Percentiles rank a stretch among this genome's conserved stretches.
Evolutionary conservation across 2,329 filamentous ascomycete species (phyloP).

Genomic region (Blastomyces parvus): DNA sequence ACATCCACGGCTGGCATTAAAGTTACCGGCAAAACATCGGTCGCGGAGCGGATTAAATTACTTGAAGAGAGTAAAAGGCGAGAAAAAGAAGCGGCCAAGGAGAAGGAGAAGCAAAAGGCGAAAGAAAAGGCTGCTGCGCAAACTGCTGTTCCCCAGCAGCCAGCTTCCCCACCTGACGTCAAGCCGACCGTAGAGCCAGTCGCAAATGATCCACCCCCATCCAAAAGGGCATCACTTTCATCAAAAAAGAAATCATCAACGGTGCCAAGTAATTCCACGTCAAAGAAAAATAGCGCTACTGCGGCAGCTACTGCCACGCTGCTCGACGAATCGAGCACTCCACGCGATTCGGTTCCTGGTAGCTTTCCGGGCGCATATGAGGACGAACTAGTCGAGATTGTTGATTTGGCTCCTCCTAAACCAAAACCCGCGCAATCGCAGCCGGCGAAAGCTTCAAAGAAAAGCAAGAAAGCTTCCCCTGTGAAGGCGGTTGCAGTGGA

Average conservation of each 20-base stretch:
- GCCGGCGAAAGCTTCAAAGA: conserved; percentile 21
- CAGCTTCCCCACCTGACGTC: conserved; percentile 21
- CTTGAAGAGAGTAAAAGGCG: conserved; percentile 36
- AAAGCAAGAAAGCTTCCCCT: conserved; percentile 29
- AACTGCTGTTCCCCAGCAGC: conserved; percentile 23
- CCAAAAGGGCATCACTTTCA: conserved; percentile 22
- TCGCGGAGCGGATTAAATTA: conserved; percentile 46
- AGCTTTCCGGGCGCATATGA: conserved; percentile 46
- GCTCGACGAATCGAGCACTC: conserved; percentile 23
- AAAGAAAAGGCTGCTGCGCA: conserved; percentile 25
- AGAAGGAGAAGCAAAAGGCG: conserved; percentile 31
- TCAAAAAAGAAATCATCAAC: conserved; percentile 25
- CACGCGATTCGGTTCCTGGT: conserved; percentile 41
- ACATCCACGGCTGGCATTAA: conserved; percentile 33
- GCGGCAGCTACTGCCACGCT: conserved; percentile 16
- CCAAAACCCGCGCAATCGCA: conserved; percentile 26
- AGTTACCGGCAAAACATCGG: conserved; percentile 34
- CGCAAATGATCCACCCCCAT: conserved; percentile 14
- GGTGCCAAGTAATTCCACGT: conserved; percentile 16
- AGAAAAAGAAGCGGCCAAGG: conserved; percentile 30
- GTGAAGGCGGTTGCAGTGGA: conserved; percentile 26
- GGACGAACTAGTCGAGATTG: conserved; percentile 33
- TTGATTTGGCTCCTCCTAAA: conserved; percentile 35
- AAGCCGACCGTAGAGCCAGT: conserved; percentile 10
- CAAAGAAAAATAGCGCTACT: conserved; percentile 13